Conservation (phyloP, 352 stramenopile genomes). For the Pythium brassicae region DNA sequence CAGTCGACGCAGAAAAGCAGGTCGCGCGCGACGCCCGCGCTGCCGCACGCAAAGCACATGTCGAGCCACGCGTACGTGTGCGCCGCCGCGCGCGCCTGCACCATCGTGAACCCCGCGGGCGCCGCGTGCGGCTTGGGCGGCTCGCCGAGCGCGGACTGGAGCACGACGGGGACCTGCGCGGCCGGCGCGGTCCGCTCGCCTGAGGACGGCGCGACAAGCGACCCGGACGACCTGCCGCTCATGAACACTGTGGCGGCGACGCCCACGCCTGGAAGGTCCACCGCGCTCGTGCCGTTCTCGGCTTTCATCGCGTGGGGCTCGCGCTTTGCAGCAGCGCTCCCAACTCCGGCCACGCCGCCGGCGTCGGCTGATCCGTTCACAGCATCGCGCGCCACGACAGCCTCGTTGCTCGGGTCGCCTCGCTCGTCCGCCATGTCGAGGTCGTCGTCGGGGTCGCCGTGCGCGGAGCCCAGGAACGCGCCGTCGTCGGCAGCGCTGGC, state of each 20-base stretch:
- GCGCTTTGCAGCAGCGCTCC: background rate
- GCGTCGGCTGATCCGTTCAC: background rate
- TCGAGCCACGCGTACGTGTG: conserved; percentile 91
- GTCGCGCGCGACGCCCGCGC: conserved; percentile 60
- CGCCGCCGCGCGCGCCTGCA: conserved; percentile 73
- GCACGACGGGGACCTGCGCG: conserved; percentile 17
- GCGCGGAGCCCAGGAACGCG: conserved; percentile 19
- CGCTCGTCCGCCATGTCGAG: conserved; percentile 18
- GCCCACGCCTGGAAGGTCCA: background rate
- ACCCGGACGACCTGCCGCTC: background rate
- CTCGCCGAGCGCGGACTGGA: conserved; percentile 62
- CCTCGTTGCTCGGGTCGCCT: conserved; percentile 9
- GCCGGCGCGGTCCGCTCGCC: conserved; percentile 4
- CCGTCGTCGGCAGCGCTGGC: conserved; percentile 10
- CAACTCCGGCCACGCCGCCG: background rate
- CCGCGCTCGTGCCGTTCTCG: background rate
- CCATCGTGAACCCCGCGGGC: conserved; percentile 65
- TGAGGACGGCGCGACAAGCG: background rate
- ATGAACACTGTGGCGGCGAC: background rate
- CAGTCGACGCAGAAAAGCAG: conserved; percentile 97
- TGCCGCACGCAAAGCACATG: conserved; percentile 89
- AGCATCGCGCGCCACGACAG: conserved; percentile 13
- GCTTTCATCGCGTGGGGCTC: background rate
- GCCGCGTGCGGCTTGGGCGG: conserved; percentile 51
- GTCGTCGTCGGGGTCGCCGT: conserved; percentile 19